phyloP scores from a whole-genome alignment of 495 filamentous ascomycete species.

The Evansstolkia leycettana region DNA sequence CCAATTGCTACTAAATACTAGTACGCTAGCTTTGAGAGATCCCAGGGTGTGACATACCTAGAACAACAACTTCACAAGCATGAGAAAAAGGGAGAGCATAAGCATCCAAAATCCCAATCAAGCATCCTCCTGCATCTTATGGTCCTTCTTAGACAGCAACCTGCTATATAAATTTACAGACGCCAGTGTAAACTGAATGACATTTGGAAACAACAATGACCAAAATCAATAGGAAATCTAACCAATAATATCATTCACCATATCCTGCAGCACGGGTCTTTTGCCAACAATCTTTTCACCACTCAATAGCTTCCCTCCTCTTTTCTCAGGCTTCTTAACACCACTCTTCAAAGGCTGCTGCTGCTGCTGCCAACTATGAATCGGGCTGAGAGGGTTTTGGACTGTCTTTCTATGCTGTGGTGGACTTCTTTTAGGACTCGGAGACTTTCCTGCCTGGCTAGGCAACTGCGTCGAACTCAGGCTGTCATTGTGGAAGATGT shows the following conservation, averaged over 20 bases:
- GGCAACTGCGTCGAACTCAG: slow-evolving; percentile 10
- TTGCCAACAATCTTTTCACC: slow-evolving; percentile 24
- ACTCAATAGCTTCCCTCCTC: slow-evolving; percentile 22
- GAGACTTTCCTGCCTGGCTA: slow-evolving; percentile 1
- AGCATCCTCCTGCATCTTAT: too few relatives aligned
- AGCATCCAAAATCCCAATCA: too few relatives aligned
- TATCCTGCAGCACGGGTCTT: slow-evolving; percentile 39
- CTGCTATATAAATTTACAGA: too few relatives aligned
- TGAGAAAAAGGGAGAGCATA: too few relatives aligned
- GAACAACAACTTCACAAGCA: too few relatives aligned
- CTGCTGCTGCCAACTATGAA: slow-evolving; percentile 10
- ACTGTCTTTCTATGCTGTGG: neutral
- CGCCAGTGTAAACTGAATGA: too few relatives aligned
- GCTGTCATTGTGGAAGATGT: slow-evolving; percentile 41
- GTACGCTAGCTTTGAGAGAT: too few relatives aligned
- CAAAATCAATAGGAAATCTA: slow-evolving; percentile 10
- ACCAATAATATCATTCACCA: slow-evolving; percentile 38
- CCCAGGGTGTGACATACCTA: too few relatives aligned
- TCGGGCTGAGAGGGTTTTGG: slow-evolving; percentile 25
- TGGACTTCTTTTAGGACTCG: slow-evolving; percentile 7
- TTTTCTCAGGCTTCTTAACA: slow-evolving; percentile 25
- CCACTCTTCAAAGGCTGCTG: slow-evolving; percentile 7
- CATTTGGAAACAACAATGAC: too few relatives aligned
- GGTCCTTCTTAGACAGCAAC: too few relatives aligned
- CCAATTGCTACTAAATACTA: too few relatives aligned